Evolutionary conservation across 768 basidiomycete species (phyloP).

Genomic region (Phylloporus arenicola): DNA sequence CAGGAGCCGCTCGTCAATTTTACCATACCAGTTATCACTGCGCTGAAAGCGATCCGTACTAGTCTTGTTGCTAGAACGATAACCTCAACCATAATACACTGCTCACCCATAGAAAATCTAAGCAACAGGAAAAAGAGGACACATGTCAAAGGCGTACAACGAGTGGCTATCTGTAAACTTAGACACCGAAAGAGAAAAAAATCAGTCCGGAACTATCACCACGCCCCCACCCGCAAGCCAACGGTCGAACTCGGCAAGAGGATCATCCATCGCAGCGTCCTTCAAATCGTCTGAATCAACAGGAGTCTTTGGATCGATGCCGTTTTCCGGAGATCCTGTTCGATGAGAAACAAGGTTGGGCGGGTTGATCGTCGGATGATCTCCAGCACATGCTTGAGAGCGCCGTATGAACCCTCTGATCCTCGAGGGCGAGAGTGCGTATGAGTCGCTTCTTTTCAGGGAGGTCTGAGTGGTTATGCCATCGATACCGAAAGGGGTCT

Average conservation of each 20-base stretch:
- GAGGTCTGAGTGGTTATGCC: neutral
- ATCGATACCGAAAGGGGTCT: neutral
- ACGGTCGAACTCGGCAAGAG: conserved; percentile 60
- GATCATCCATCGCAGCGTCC: conserved; percentile 32
- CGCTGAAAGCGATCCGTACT: neutral
- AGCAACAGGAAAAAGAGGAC: neutral
- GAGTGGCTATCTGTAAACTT: neutral
- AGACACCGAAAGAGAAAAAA: neutral
- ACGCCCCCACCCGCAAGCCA: conserved; percentile 67
- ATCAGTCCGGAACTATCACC: conserved; percentile 38
- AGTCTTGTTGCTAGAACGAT: neutral
- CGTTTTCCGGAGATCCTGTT: neutral
- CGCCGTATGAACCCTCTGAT: conserved; percentile 19
- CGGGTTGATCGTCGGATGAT: neutral
- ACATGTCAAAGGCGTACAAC: neutral
- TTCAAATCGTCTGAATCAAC: neutral
- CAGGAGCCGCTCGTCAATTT: neutral
- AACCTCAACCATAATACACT: neutral
- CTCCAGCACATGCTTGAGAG: neutral
- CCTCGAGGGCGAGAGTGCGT: conserved; percentile 21
- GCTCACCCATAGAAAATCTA: neutral
- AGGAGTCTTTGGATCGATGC: neutral
- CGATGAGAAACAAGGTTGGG: neutral
- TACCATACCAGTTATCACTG: neutral
- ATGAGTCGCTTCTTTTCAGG: conserved; percentile 5